Percentiles rank a stretch among this genome's conserved stretches.
These are phyloP conservation scores for Lyophyllum atratum DNA, from an alignment of 768 basidiomycete genomes.

Conservation along the genomic window DNA sequence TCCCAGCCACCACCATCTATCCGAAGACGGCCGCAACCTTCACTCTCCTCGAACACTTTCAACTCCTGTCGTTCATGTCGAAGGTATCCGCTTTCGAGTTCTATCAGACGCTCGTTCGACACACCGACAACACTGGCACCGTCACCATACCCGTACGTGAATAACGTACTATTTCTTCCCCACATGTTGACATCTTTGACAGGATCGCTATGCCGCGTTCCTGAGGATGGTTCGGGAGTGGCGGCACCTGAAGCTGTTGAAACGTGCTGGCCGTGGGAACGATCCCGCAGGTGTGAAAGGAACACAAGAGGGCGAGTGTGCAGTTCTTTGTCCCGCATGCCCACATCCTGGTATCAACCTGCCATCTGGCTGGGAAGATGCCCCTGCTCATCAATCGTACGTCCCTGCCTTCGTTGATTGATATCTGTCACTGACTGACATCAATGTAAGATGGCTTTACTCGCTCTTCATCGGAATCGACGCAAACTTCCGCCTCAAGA, in stretches of 20 bases:
- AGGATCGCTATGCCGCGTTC: background rate
- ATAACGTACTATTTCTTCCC: background rate
- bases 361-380: no score
- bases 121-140: conserved; percentile 10
- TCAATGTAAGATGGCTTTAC: conserved; percentile 9
- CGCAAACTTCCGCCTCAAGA: conserved; percentile 25
- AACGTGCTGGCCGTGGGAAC: no score
- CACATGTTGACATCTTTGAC: conserved; percentile 19
- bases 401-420: no score
- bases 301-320: no score
- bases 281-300: no score
- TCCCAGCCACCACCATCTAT: background rate
- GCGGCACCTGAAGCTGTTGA: background rate
- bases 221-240: no score
- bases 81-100: conserved; percentile 15
- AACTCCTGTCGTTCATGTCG: conserved; percentile 12
- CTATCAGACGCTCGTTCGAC: conserved; percentile 7
- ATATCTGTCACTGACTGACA: no score
- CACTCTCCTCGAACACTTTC: conserved; percentile 10
- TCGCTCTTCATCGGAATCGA: conserved; percentile 21
- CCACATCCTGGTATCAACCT: no score
- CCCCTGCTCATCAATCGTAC: no score
- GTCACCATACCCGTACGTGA: background rate
- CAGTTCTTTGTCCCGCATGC: no score
- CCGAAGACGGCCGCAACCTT: background rate